These are phyloP conservation scores for Lodderomyces metapsilosis DNA, from an alignment of 1,139 yeast genomes.

Conservation along the genomic window DNA sequence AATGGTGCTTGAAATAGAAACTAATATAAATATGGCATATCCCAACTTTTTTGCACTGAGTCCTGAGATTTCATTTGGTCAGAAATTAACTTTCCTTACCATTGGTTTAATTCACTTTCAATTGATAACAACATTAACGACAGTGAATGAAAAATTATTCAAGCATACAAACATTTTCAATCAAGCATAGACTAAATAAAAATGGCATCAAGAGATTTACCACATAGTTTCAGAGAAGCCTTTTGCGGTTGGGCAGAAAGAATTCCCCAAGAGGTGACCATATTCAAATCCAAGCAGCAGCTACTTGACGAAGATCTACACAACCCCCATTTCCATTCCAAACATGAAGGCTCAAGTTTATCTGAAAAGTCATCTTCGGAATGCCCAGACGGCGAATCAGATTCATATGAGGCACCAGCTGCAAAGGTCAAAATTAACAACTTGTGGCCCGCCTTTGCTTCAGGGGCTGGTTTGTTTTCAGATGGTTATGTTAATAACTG, in stretches of 20 bases:
- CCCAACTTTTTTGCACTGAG: too few species aligned
- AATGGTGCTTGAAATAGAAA: not conserved
- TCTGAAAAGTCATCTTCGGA: not conserved
- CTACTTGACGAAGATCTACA: conserved; percentile 24
- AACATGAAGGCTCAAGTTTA: not conserved
- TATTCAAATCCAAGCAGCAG: conserved; percentile 24
- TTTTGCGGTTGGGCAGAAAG: conserved; percentile 37
- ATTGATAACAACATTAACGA: too few species aligned
- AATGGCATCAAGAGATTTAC: conserved; percentile 55
- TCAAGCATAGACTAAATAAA: too few species aligned
- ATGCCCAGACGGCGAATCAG: conserved; percentile 11
- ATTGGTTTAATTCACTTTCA: too few species aligned
- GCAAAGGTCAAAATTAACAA: conserved; percentile 23
- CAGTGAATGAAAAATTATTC: too few species aligned
- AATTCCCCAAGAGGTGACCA: conserved; percentile 22
- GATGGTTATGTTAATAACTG: conserved; percentile 90
- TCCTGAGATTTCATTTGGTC: too few species aligned
- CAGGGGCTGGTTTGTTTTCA: conserved; percentile 88
- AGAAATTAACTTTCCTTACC: too few species aligned
- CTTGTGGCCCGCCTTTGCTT: conserved; percentile 73
- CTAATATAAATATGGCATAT: conserved; percentile 1
- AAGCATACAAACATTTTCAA: too few species aligned
- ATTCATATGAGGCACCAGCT: conserved; percentile 1
- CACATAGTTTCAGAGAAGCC: conserved; percentile 38
- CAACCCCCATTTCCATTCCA: not conserved